Evolutionary conservation across 768 basidiomycete genomes (phyloP).

Genomic region (Daedalea quercina): DNA sequence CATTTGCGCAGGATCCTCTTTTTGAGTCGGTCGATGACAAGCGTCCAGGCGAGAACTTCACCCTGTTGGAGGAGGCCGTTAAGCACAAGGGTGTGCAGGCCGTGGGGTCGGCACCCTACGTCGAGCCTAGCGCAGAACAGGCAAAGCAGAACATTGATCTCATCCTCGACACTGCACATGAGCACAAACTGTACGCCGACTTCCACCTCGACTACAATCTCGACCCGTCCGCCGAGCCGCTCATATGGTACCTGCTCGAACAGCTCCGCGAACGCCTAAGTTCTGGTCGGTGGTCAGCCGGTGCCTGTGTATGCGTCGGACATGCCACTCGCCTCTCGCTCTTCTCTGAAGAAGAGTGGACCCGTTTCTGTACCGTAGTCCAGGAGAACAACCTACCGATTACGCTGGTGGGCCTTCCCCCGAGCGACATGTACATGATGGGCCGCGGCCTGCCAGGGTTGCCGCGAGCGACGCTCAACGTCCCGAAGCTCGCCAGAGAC

Average conservation of each 20-base stretch:
- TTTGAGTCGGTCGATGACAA: slow-evolving; percentile 30
- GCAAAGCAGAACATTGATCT: slow-evolving; percentile 48
- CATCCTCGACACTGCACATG: slow-evolving; percentile 41
- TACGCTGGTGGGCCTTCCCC: slow-evolving; percentile 49
- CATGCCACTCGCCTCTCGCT: slow-evolving; percentile 55
- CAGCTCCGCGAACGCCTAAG: slow-evolving; percentile 28
- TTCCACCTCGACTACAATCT: slow-evolving; percentile 69
- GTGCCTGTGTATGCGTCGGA: slow-evolving; percentile 45
- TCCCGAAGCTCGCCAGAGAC: slow-evolving; percentile 38
- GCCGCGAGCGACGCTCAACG: slow-evolving; percentile 49
- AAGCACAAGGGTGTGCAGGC: slow-evolving; percentile 36
- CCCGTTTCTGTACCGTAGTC: slow-evolving; percentile 23
- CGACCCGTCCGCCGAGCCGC: slow-evolving; percentile 40
- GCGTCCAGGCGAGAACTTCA: slow-evolving; percentile 38
- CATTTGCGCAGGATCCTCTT: slow-evolving; percentile 57
- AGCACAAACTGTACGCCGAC: slow-evolving; percentile 39
- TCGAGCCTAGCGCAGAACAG: slow-evolving; percentile 42
- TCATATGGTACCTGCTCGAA: slow-evolving; percentile 48
- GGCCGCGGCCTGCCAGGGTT: slow-evolving; percentile 37
- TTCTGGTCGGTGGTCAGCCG: slow-evolving; percentile 15
- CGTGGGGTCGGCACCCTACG: slow-evolving; percentile 61
- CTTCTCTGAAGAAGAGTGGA: slow-evolving; percentile 41
- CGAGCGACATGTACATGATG: slow-evolving; percentile 67
- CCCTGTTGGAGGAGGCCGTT: slow-evolving; percentile 38
- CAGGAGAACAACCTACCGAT: slow-evolving; percentile 36